Evolutionary conservation across 352 stramenopile species (phyloP), one percentile per base, ranked within the genome.

Genomic region (Phytopythium montanum): DNA sequence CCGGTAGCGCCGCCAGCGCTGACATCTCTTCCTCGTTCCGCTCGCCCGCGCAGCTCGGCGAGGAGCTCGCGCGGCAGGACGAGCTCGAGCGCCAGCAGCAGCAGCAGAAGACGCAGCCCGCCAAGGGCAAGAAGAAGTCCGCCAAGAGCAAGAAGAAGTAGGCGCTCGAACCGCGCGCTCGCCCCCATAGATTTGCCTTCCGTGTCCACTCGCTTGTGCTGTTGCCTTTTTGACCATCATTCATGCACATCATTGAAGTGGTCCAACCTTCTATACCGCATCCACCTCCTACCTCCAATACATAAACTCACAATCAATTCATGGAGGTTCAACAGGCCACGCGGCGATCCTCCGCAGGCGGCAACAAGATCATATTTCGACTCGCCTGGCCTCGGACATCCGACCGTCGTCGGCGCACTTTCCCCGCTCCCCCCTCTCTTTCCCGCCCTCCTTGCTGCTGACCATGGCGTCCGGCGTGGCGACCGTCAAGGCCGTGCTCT

Each of bases 401-500:
- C 42, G 42, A 19, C 1, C 13, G 13, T 21, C 16, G 7, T n/a
- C n/a, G 19, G 14, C 41, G 38, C 25, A 18, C 23, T 8, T 50
- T n/a, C 29, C 29, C n/a, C 52, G 1, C 34, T 23, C 16, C n/a
- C 59, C 48, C 48, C 42, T 46, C 56, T 51, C 51, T 51, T 57
- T 29, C 13, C 39, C 34, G 21, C 19, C 38, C 34, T 45, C 39
- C 18, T 13, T 18, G 3, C 49, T 48, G 10, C n/a, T 41, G 18
- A 48, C 34, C 45, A 93, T 95, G 85, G 83, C 85, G 49, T 93
- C 86, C 45, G 86, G 86, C 65, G 85, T 81, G 63, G 95, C 94
- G 56, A 97, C 88, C 54, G 96, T 99, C 63, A 99, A 99, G 74
- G 96, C 92, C 54, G 96, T 99, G 54, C 73, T 99, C 41, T 98